Evolutionary conservation across 257 asterid species (phyloP), one percentile per base, ranked within the genome.

Genomic region (Ehretia macrophylla): DNA sequence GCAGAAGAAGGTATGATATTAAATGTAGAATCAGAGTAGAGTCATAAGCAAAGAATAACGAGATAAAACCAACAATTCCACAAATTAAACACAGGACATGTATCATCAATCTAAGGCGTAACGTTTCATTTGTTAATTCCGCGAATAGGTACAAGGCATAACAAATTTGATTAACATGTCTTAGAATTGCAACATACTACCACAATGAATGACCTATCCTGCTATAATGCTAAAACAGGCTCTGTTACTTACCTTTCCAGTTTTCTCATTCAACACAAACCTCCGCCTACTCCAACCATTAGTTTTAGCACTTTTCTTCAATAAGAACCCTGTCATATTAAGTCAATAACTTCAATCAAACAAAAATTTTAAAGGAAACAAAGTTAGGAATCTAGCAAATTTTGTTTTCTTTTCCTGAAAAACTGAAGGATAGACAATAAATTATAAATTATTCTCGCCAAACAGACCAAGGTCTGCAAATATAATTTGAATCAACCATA

Each of bases 261-360:
- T 88, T 82, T 92, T 92, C 63, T 84, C 97, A 56, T 92, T 92
- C 67, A 92, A 78, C 60, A 92, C 99, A 72, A 92, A 92, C 99
- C 99, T 88, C 75, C 96, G 77, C 76, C 76, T 78, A 59, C 95
- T 88, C 99, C 99, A 92, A 10, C 88, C 96, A 72, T 77, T 83
- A 48, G 82, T 80, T 78, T 92, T 86, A 59, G 85, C 86, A 69
- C 97, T 92, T 80, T 75, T 88, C 89, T 93, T 93, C 80, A 86
- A 68, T 60, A 93, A 66, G 64, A 93, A 93, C 18, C 99, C 99
- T 92, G 84, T 52, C 14, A 52, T 37, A 52, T 10, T 32, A 52
- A 14, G 21, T 52, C 11, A 21, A 11, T 2, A 10, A 21, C 17
- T 21, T 52, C 57, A 52, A 52, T 18, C 38, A 52, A 21, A 52